Evolutionary conservation across 257 asterid species (phyloP), one percentile per base, ranked within the genome.

Genomic region (Solanum chilense): DNA sequence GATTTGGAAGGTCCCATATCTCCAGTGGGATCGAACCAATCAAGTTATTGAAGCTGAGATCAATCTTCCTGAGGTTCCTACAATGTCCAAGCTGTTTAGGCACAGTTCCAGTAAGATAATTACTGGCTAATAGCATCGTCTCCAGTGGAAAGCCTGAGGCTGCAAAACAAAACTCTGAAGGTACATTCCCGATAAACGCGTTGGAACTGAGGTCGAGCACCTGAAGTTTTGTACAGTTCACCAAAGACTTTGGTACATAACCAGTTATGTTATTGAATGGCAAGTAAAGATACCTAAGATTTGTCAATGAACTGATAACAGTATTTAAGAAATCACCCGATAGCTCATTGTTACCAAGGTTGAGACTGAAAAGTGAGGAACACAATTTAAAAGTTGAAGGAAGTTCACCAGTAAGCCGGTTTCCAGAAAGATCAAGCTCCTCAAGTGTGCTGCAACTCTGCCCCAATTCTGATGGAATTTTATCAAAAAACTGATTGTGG

Each of bases 151-250:
- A 88, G 74, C 66, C 87, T 4, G 92, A 66, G 77, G 88, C 62
- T 23, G 12, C 33, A 56, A 94, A 88, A 89, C 98, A 97, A 12
- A 97, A 91, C 87, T 89, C 90, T 5, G 91, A 89, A 37, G 99
- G 98, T 86, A 95, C 94, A 86, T 88, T 91, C 75, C 99, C 99
- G 2, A 90, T 89, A 7, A 97, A 89, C 18, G 27, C 25, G 85
- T 97, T 97, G 7, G 99, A 94, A 76, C 99, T 93, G 81, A 97
- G 95, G 91, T 97, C 98, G 13, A 97, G 85, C 74, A 92, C 96
- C 87, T 84, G 94, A 71, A 97, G 98, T 87, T 86, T 86, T 37
- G 93, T 90, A 73, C 94, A 90, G 85, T 94, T 95, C 5, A 86
- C 83, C 90, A 97, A 83, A 4, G 98, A 93, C 64, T 27, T 85